Conservation (phyloP, 805 yeast species). For the Sugiyamaella floridensis region DNA sequence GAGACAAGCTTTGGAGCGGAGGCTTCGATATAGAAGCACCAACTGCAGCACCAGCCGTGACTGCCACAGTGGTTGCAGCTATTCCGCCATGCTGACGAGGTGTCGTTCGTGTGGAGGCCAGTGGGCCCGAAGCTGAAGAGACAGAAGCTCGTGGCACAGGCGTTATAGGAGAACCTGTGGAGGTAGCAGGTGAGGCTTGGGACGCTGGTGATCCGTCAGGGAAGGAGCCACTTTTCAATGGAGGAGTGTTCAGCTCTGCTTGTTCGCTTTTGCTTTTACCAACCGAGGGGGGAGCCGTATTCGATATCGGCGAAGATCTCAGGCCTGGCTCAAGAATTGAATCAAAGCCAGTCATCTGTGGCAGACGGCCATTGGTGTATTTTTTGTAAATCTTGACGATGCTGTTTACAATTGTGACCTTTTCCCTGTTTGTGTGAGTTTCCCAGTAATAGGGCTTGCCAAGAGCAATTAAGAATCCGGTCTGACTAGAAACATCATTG, state of each 20-base stretch:
- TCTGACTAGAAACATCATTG: constrained; percentile 35
- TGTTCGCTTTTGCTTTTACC: too few species aligned
- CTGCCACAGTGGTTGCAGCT: not conserved
- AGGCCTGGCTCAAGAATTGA: constrained; percentile 20
- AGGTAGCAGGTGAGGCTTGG: constrained; percentile 1
- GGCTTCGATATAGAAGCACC: not conserved
- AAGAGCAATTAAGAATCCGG: constrained; percentile 45
- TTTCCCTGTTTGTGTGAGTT: constrained; percentile 50
- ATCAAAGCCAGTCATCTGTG: constrained; percentile 49
- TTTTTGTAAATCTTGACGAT: constrained; percentile 47
- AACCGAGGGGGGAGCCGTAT: not conserved
- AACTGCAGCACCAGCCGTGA: not conserved
- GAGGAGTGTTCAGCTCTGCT: not conserved
- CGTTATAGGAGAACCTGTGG: constrained; percentile 1
- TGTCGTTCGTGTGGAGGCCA: not conserved
- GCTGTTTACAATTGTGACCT: constrained; percentile 50
- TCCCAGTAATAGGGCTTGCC: constrained; percentile 85
- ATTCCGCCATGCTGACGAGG: not conserved
- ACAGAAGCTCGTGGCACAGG: not conserved
- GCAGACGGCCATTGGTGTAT: constrained; percentile 50
- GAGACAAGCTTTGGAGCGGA: not conserved
- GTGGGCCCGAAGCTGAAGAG: not conserved
- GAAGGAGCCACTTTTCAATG: not conserved
- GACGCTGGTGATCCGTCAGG: not conserved
- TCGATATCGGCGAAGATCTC: not conserved